phyloP scores from a whole-genome alignment of 306 rosid genomes.

The Betula pendula region DNA sequence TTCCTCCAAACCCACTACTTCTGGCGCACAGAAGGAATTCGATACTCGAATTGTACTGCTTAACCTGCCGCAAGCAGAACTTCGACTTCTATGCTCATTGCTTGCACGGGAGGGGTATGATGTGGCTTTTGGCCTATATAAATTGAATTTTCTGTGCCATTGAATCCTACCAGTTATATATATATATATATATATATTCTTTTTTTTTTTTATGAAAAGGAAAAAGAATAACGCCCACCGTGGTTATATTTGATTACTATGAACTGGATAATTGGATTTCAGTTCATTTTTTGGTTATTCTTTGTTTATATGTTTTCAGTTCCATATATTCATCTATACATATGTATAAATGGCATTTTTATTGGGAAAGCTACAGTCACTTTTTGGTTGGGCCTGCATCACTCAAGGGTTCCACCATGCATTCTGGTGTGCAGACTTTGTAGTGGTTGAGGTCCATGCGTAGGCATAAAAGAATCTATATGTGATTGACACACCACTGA shows the following conservation, averaged over 20 bases:
- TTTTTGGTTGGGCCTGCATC: not conserved
- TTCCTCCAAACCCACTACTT: slow-evolving; percentile 49
- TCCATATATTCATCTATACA: not conserved
- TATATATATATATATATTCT: no score
- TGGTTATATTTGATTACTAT: not conserved
- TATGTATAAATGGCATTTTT: not conserved
- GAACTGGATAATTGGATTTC: not conserved
- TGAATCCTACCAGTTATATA: not conserved
- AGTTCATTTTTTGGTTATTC: not conserved
- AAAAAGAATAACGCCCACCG: no score
- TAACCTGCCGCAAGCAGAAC: slow-evolving; percentile 78
- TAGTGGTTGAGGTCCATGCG: not conserved
- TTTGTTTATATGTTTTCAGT: not conserved
- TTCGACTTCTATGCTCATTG: slow-evolving; percentile 85
- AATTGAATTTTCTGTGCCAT: slow-evolving; percentile 13
- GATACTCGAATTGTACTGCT: slow-evolving; percentile 55
- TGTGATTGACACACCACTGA: not conserved
- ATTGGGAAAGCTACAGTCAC: not conserved
- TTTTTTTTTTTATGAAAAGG: no score
- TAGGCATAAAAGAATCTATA: not conserved
- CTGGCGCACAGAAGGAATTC: slow-evolving; percentile 45
- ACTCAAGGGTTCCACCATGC: not conserved
- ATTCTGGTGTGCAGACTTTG: not conserved
- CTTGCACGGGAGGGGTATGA: slow-evolving; percentile 96
- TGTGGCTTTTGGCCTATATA: slow-evolving; percentile 17